Percentiles rank a stretch among this genome's conserved stretches.
These are phyloP conservation scores for Basidiobolus meristosporus DNA, from an alignment of 371 early-diverging fungal genomes.

Conservation along the genomic window DNA sequence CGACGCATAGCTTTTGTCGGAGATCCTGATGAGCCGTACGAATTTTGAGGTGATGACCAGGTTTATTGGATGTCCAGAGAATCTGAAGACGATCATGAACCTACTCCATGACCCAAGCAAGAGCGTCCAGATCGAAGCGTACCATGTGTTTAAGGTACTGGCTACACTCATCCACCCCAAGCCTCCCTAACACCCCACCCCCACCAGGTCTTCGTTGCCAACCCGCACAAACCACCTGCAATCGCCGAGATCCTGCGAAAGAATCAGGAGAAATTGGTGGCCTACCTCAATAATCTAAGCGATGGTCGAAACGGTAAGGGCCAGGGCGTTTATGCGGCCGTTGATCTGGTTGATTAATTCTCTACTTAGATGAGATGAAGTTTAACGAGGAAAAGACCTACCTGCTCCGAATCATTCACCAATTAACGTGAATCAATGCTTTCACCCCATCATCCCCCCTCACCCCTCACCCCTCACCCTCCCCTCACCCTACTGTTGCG, in stretches of 20 bases:
- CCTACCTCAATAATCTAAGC: neutral
- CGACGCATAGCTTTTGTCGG: neutral
- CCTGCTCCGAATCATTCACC: too few species aligned
- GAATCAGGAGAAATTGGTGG: conserved; percentile 1
- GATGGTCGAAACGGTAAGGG: conserved; percentile 1
- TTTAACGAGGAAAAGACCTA: too few species aligned
- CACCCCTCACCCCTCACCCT: too few species aligned
- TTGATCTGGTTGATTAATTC: too few species aligned
- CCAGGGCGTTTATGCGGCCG: neutral
- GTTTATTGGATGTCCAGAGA: neutral
- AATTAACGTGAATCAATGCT: too few species aligned
- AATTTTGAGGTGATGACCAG: conserved; percentile 1
- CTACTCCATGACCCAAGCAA: neutral
- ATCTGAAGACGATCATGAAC: conserved; percentile 1
- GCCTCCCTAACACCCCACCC: neutral
- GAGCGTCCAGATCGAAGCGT: conserved; percentile 1
- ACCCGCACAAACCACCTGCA: neutral
- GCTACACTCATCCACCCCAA: too few species aligned
- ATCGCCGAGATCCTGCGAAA: neutral
- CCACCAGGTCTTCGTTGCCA: conserved; percentile 2
- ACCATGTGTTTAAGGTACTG: conserved; percentile 2
- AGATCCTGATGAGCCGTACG: neutral
- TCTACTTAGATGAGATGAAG: too few species aligned
- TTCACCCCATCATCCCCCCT: too few species aligned
- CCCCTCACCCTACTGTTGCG: too few species aligned